Evolutionary conservation across 208 protist genomes (phyloP).

Genomic region (Acanthamoeba triangularis): DNA sequence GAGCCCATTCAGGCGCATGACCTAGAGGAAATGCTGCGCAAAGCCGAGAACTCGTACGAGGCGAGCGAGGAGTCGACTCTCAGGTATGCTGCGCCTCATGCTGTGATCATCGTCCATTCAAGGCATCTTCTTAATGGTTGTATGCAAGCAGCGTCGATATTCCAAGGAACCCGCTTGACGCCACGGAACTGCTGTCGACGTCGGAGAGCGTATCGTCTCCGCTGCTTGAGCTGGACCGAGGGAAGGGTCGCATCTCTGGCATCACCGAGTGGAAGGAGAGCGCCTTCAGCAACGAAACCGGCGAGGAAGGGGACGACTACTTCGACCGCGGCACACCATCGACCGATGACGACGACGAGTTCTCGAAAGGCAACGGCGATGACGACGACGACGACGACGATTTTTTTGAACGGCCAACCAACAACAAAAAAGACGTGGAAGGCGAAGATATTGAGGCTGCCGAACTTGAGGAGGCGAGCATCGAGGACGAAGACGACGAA

Average conservation of each 20-base stretch:
- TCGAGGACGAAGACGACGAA: not conserved
- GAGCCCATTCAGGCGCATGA: slow-evolving; percentile 4
- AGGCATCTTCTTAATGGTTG: not conserved
- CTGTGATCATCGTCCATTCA: not conserved
- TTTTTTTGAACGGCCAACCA: not conserved
- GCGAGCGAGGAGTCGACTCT: slow-evolving; percentile 14
- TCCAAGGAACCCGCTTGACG: not conserved
- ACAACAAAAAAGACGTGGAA: not conserved
- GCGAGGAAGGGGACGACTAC: not conserved
- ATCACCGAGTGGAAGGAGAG: slow-evolving; percentile 5
- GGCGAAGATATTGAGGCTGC: not conserved
- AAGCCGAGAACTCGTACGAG: slow-evolving; percentile 5
- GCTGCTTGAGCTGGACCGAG: not conserved
- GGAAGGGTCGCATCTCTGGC: not conserved
- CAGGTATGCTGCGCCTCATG: not conserved
- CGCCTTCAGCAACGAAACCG: not conserved
- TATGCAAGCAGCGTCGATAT: not conserved
- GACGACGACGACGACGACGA: not conserved
- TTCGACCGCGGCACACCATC: not conserved
- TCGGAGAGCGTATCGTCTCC: slow-evolving; percentile 14
- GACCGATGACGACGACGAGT: not conserved
- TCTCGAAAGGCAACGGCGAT: not conserved
- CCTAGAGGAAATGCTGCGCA: slow-evolving; percentile 12
- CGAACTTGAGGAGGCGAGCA: not conserved
- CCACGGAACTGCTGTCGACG: slow-evolving; percentile 21